Conservation (phyloP, 2,329 filamentous ascomycete species). For the Alternaria tenuissima region DNA sequence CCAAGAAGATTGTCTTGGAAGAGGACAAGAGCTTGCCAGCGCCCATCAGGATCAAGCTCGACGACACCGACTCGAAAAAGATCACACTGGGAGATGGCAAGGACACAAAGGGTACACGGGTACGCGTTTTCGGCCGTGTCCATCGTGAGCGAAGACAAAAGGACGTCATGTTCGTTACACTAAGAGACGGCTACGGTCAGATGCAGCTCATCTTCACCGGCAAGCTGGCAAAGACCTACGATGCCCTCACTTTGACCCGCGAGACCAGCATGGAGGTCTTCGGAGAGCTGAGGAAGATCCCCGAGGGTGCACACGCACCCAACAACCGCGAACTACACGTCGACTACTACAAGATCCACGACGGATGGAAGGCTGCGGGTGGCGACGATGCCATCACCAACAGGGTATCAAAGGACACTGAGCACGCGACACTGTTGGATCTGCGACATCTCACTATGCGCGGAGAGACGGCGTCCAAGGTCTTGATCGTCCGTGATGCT, state of each 20-base stretch:
- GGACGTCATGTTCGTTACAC: slow-evolving; percentile 84
- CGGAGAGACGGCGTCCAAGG: slow-evolving; percentile 81
- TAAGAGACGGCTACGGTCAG: slow-evolving; percentile 83
- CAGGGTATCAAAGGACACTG: slow-evolving; percentile 72
- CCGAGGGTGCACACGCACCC: slow-evolving; percentile 78
- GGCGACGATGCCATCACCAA: slow-evolving; percentile 94
- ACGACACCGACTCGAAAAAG: slow-evolving; percentile 68
- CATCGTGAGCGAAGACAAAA: slow-evolving; percentile 84
- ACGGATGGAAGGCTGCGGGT: slow-evolving; percentile 75
- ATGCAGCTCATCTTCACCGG: slow-evolving; percentile 86
- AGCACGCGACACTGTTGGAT: slow-evolving; percentile 78
- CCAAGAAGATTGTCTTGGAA: slow-evolving; percentile 76
- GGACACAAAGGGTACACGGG: slow-evolving; percentile 71
- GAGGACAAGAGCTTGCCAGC: slow-evolving; percentile 78
- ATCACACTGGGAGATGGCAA: slow-evolving; percentile 63
- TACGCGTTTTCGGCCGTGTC: slow-evolving; percentile 82
- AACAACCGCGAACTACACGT: slow-evolving; percentile 88
- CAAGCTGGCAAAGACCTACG: slow-evolving; percentile 88
- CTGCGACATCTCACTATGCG: slow-evolving; percentile 85
- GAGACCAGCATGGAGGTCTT: slow-evolving; percentile 87
- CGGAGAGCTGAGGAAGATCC: slow-evolving; percentile 85
- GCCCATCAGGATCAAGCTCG: slow-evolving; percentile 78
- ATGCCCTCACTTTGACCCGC: slow-evolving; percentile 82
- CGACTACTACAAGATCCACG: slow-evolving; percentile 81
- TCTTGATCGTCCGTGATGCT: slow-evolving; percentile 86